Percentiles rank a stretch among this genome's conserved stretches.
phyloP scores from a whole-genome alignment of 768 basidiomycete genomes.

The Trametes elegans region DNA sequence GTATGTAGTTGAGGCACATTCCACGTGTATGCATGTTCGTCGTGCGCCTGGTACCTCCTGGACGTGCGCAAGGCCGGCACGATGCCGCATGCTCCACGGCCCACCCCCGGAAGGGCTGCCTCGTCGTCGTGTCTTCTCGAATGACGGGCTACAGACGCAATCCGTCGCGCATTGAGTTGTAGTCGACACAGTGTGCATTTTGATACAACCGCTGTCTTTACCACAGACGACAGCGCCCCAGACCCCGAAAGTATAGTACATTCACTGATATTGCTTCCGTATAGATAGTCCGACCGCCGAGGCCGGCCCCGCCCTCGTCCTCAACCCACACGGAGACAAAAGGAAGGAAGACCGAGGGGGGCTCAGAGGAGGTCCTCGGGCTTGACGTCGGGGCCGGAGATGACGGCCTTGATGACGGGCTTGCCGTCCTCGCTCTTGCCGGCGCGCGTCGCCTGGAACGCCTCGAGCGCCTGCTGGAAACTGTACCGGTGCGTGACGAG shows the following conservation, averaged over 20 bases:
- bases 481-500: constrained; percentile 86
- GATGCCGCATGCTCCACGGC: too few species aligned
- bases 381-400: constrained; percentile 72
- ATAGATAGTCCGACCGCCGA: constrained; percentile 34
- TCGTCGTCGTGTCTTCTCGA: not conserved
- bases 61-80: too few species aligned
- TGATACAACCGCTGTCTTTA: constrained; percentile 17
- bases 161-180: too few species aligned
- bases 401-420: constrained; percentile 85
- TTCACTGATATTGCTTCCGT: constrained; percentile 3
- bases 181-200: too few species aligned
- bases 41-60: too few species aligned
- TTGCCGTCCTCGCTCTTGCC: constrained; percentile 88
- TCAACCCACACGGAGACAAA: not conserved
- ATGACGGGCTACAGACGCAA: too few species aligned
- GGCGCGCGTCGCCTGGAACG: constrained; percentile 76
- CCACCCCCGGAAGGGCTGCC: too few species aligned
- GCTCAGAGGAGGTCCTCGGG: constrained; percentile 34
- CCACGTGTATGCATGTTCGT: too few species aligned
- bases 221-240: constrained; percentile 8
- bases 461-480: constrained; percentile 74
- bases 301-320: not conserved
- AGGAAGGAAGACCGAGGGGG: not conserved
- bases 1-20: too few species aligned
- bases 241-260: constrained; percentile 12